Percentiles rank a stretch among this genome's conserved stretches.
Evolutionary conservation across 371 early-diverging fungal genomes (phyloP).

Genomic region (Fennellomyces sp.): DNA sequence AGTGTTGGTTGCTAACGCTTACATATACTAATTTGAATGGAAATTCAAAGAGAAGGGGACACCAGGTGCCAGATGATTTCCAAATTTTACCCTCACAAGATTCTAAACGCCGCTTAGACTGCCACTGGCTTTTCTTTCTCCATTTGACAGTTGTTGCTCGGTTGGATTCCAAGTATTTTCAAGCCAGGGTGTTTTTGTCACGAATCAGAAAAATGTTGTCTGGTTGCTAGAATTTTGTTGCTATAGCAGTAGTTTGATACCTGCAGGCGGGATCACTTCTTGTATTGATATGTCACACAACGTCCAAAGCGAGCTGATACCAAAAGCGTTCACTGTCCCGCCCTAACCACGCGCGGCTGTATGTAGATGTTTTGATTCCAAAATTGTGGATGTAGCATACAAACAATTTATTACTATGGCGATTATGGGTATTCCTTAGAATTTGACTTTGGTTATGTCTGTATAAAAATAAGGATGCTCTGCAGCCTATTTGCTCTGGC

Average conservation of each 20-base stretch:
- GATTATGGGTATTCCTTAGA: slow-evolving; percentile 6
- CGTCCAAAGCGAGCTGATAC: too few relatives aligned
- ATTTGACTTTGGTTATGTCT: slow-evolving; percentile 13
- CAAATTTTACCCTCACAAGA: neutral
- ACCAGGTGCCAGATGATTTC: neutral
- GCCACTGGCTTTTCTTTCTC: neutral
- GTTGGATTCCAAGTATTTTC: neutral
- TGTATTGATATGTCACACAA: too few relatives aligned
- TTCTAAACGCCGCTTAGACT: neutral
- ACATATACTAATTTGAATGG: slow-evolving; percentile 21
- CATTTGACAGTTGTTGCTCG: neutral
- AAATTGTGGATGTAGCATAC: neutral
- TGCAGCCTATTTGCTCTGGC: slow-evolving; percentile 10
- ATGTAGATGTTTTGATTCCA: neutral
- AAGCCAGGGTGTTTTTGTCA: neutral
- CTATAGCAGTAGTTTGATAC: too few relatives aligned
- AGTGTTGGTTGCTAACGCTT: slow-evolving; percentile 3
- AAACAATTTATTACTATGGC: neutral
- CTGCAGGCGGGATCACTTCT: too few relatives aligned
- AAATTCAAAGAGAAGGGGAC: slow-evolving; percentile 21
- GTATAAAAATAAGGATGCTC: slow-evolving; percentile 22
- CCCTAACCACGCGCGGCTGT: too few relatives aligned
- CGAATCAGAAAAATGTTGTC: too few relatives aligned
- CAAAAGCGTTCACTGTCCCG: too few relatives aligned
- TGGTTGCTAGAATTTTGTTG: too few relatives aligned